Conservation (phyloP, 495 filamentous ascomycete species). For the Penicillium nucicola region DNA sequence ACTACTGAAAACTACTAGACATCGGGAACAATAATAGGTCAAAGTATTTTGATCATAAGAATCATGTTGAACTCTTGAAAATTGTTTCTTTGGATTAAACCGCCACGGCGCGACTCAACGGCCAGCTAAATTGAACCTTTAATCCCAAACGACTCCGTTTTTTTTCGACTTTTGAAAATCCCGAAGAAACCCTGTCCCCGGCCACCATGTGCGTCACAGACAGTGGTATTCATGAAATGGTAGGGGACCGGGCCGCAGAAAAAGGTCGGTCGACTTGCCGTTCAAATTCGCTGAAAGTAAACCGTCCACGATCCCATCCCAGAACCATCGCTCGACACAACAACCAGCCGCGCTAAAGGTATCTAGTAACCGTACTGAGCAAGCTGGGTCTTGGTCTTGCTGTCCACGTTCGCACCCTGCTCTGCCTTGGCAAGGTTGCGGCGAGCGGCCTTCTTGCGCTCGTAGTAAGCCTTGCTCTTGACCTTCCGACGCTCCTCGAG, state of each 20-base stretch:
- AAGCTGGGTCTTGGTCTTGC: constrained; percentile 65
- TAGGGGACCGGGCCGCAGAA: constrained; percentile 30
- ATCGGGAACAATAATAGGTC: constrained; percentile 9
- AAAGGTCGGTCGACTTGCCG: constrained; percentile 44
- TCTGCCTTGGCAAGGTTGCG: constrained; percentile 87
- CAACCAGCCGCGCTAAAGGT: constrained; percentile 46
- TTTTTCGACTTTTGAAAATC: constrained; percentile 33
- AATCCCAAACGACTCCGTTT: constrained; percentile 44
- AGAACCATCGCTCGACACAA: constrained; percentile 45
- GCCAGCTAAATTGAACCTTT: constrained; percentile 49
- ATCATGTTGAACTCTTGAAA: constrained; percentile 42
- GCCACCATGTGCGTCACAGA: constrained; percentile 40
- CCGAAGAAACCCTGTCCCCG: constrained; percentile 29
- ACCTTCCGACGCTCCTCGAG: constrained; percentile 99
- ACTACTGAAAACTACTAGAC: background rate
- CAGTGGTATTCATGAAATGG: constrained; percentile 28
- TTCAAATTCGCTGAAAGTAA: constrained; percentile 44
- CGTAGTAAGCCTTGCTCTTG: constrained; percentile 98
- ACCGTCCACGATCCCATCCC: constrained; percentile 46
- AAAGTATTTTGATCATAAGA: constrained; percentile 23
- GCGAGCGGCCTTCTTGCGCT: constrained; percentile 93
- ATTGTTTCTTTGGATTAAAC: constrained; percentile 47
- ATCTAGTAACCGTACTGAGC: constrained; percentile 71
- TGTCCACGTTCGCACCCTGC: constrained; percentile 85
- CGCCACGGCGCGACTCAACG: constrained; percentile 48